Evolutionary conservation across 768 basidiomycete genomes (phyloP).

Genomic region (Boletus tylopilopsis): DNA sequence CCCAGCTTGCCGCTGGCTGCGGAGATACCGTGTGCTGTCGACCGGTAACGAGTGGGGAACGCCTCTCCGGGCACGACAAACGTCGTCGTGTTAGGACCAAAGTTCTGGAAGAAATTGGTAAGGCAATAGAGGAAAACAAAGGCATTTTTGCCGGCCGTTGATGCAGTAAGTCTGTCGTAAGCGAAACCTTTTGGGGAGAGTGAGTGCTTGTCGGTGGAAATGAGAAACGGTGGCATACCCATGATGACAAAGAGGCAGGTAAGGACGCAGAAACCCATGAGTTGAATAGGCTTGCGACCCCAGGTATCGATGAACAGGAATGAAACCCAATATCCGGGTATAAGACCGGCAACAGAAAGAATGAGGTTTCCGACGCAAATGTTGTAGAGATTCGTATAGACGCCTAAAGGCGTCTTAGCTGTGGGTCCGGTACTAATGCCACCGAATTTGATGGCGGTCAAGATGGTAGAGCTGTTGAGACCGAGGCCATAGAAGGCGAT

Average conservation of each 20-base stretch:
- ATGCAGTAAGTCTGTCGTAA: slow-evolving; percentile 53
- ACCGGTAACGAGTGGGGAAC: slow-evolving; percentile 87
- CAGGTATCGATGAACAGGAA: slow-evolving; percentile 68
- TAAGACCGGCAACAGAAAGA: slow-evolving; percentile 70
- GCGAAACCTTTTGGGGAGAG: slow-evolving; percentile 50
- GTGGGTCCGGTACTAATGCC: slow-evolving; percentile 21
- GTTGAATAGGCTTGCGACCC: slow-evolving; percentile 81
- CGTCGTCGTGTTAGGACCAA: slow-evolving; percentile 78
- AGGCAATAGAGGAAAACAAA: slow-evolving; percentile 85
- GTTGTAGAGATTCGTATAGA: slow-evolving; percentile 61
- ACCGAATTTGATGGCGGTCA: slow-evolving; percentile 68
- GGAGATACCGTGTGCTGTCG: slow-evolving; percentile 80
- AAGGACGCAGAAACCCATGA: slow-evolving; percentile 71
- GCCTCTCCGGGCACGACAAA: slow-evolving; percentile 79
- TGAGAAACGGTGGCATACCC: slow-evolving; percentile 40
- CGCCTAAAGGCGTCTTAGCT: slow-evolving; percentile 12
- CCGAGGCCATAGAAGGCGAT: slow-evolving; percentile 89
- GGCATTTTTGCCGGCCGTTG: slow-evolving; percentile 40
- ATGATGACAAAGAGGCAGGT: slow-evolving; percentile 65
- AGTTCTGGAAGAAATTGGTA: slow-evolving; percentile 90
- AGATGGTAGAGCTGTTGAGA: slow-evolving; percentile 75
- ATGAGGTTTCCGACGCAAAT: slow-evolving; percentile 73
- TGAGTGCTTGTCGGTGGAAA: neutral
- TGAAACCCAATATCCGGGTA: slow-evolving; percentile 67
- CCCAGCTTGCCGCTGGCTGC: slow-evolving; percentile 83